These are phyloP conservation scores for Leccinum variabile DNA, from an alignment of 1,284 basidiomycete genomes.

Conservation along the genomic window DNA sequence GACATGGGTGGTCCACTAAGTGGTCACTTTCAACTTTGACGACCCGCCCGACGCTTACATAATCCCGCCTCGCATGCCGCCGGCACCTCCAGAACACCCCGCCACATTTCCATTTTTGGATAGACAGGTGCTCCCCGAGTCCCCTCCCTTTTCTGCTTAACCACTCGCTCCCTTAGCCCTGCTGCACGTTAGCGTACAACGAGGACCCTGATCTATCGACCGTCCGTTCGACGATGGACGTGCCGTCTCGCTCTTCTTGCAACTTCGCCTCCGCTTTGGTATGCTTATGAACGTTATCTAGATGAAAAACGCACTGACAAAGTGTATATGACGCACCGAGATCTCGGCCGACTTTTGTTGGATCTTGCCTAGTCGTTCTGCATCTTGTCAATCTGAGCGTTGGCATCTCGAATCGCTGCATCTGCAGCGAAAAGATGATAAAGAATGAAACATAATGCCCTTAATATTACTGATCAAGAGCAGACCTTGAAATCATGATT, in stretches of 20 bases:
- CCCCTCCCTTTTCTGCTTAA: too few species aligned
- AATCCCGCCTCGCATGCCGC: too few species aligned
- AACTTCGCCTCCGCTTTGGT: conserved; percentile 73
- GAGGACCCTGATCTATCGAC: conserved; percentile 55
- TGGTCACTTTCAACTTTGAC: too few species aligned
- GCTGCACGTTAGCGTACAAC: conserved; percentile 34
- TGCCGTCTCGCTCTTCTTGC: conserved; percentile 87
- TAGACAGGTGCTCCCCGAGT: too few species aligned
- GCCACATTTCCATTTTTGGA: too few species aligned
- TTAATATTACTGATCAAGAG: conserved; percentile 5
- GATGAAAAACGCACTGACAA: background rate
- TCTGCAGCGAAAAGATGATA: conserved; percentile 43
- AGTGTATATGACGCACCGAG: conserved; percentile 42
- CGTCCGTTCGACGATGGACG: conserved; percentile 84
- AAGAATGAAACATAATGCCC: conserved; percentile 7
- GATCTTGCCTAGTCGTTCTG: conserved; percentile 65
- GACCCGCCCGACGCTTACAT: too few species aligned
- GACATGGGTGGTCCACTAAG: too few species aligned
- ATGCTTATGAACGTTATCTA: conserved; percentile 34
- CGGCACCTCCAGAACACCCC: too few species aligned
- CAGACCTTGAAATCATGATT: conserved; percentile 23
- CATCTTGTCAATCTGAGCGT: conserved; percentile 57
- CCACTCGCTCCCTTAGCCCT: conserved; percentile 1
- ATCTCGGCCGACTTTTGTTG: conserved; percentile 51
- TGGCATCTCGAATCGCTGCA: conserved; percentile 60